Evolutionary conservation across 2,329 filamentous ascomycete genomes (phyloP), one percentile per base, ranked within the genome.

Genomic region (Xylariaceae sp.): DNA sequence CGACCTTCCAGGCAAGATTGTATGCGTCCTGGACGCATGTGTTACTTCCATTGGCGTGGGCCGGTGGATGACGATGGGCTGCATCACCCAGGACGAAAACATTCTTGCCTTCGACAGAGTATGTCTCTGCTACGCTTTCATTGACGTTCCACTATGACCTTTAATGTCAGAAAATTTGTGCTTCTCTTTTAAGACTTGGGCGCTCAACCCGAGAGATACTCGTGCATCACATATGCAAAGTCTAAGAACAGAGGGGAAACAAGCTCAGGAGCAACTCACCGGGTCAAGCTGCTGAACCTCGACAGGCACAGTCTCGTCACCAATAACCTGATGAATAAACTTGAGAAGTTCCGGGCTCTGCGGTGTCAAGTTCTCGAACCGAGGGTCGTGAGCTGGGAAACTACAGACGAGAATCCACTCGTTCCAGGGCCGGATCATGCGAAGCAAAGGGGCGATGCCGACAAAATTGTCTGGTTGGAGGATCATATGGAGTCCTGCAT

Each of bases 71-170:
- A 1, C 77, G 69, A 55, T 82, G 78, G 1, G 75, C 75, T 0
- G 78, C 75, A 49, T 82, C 79, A 8, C 79, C 77, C 5, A 82
- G 64, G 48, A 76, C 79, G 60, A 77, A 73, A 14, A 61, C 59
- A 52, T 64, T 71, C 61, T 76, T 65, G 32, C 73, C 73, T n/a
- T 70, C 68, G 5, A 71, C 61, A 0, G 69, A 74, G 52, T 82
- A 84, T 11, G 67, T 63, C 57, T 81, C 74, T 0, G 80, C 81
- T 1, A 82, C 75, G 5, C 68, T 77, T 59, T 84, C 80, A 52
- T 82, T 82, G 55, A 84, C 75, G 42, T 65, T 68, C 81, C 81
- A 85, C 52, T n/a, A n/a, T n/a, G n/a, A n/a, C n/a, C n/a, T n/a
- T n/a, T n/a, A n/a, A n/a, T n/a, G n/a, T n/a, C n/a, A n/a, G n/a